A percentile compares a stretch with the other conserved stretches of the same genome.
phyloP scores from a whole-genome alignment of 768 basidiomycete species.

The Boletellus sp. region DNA sequence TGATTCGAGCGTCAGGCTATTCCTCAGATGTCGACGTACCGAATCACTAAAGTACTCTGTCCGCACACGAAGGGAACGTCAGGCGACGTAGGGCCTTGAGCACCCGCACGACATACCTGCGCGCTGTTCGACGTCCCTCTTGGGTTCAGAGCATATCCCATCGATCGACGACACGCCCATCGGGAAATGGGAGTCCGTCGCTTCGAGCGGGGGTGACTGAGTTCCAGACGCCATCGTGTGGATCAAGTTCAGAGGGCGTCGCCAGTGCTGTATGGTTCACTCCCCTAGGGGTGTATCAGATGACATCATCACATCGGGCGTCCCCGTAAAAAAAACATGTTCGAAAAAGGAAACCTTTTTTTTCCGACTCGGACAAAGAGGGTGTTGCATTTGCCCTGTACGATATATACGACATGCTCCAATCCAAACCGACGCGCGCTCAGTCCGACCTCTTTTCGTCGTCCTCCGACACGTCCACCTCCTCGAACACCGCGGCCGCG shows the following conservation, averaged over 20 bases:
- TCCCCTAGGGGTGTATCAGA: background rate
- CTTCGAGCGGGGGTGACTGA: conserved; percentile 54
- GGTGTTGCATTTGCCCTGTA: no score
- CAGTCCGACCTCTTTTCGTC: conserved; percentile 5
- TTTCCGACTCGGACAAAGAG: no score
- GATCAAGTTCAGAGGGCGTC: background rate
- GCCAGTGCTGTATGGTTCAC: no score
- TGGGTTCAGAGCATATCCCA: conserved; percentile 32
- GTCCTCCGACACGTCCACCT: conserved; percentile 49
- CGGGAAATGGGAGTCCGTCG: conserved; percentile 42
- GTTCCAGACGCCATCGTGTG: conserved; percentile 36
- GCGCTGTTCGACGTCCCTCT: conserved; percentile 43
- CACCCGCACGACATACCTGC: conserved; percentile 32
- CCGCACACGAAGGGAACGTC: background rate
- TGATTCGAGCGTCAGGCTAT: background rate
- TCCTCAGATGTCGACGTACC: conserved; percentile 10
- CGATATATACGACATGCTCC: background rate
- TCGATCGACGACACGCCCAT: conserved; percentile 48
- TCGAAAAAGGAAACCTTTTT: conserved; percentile 7
- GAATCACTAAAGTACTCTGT: conserved; percentile 30
- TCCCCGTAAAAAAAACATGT: conserved; percentile 20
- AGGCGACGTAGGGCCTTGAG: background rate
- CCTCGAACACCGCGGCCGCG: conserved; percentile 44
- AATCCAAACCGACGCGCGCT: background rate
- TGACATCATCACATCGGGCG: conserved; percentile 28